A percentile compares a stretch with the other conserved stretches of the same genome.
phyloP scores from a whole-genome alignment of 2,329 filamentous ascomycete species.

The Pleochaeta shiraiana region DNA sequence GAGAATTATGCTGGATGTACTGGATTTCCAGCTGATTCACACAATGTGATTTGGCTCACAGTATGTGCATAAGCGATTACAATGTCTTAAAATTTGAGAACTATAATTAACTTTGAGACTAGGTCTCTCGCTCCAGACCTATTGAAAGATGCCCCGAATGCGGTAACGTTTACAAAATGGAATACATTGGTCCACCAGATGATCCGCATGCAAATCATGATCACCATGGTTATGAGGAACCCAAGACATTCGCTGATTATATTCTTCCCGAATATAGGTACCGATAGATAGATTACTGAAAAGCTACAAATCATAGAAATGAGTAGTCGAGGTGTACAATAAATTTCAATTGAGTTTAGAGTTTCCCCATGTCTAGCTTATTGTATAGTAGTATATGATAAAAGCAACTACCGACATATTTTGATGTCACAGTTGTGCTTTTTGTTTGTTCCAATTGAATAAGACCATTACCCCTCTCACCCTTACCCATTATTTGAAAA shows the following conservation, averaged over 20 bases:
- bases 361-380: too few relatives aligned
- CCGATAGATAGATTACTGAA: slow-evolving; percentile 38
- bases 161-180: slow-evolving; percentile 93
- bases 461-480: too few relatives aligned
- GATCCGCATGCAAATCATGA: slow-evolving; percentile 23
- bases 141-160: slow-evolving; percentile 94
- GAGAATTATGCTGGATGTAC: slow-evolving; percentile 98
- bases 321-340: too few relatives aligned
- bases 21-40: slow-evolving; percentile 78
- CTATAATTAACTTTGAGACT: neutral
- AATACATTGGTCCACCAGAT: slow-evolving; percentile 64
- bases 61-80: slow-evolving; percentile 27
- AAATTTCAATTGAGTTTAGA: too few relatives aligned
- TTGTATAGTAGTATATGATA: too few relatives aligned
- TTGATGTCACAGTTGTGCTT: too few relatives aligned
- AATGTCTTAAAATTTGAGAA: neutral
- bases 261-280: slow-evolving; percentile 68
- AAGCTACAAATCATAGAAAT: too few relatives aligned
- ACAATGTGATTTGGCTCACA: slow-evolving; percentile 76
- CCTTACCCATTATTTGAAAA: too few relatives aligned
- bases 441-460: too few relatives aligned
- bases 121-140: slow-evolving; percentile 77
- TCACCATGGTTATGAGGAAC: slow-evolving; percentile 47
- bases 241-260: slow-evolving; percentile 93
- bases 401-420: too few relatives aligned